These are phyloP conservation scores for Immersiporthe knoxdaviesiana DNA, from an alignment of 2,329 filamentous ascomycete genomes.

Conservation along the genomic window DNA sequence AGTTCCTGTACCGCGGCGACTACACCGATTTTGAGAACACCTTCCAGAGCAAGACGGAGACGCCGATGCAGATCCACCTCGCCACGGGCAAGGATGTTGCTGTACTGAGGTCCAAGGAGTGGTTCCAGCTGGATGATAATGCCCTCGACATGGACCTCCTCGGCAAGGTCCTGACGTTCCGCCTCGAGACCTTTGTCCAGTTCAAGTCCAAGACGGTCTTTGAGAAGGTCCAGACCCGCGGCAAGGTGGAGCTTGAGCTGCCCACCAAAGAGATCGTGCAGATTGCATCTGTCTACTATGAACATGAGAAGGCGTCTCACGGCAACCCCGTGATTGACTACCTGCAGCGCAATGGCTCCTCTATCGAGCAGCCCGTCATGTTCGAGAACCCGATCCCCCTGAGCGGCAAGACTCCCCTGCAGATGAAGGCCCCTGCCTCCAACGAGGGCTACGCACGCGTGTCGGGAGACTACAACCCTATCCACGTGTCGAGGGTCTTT, in stretches of 20 bases:
- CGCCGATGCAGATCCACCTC: conserved; percentile 89
- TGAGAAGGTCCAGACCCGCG: conserved; percentile 87
- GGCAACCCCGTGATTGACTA: conserved; percentile 98
- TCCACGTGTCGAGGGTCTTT: conserved; percentile 97
- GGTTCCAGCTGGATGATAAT: conserved; percentile 82
- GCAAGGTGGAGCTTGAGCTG: conserved; percentile 90
- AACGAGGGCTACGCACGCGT: conserved; percentile 98
- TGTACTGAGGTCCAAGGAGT: conserved; percentile 93
- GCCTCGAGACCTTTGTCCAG: conserved; percentile 84
- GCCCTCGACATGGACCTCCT: conserved; percentile 80
- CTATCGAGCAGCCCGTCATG: conserved; percentile 93
- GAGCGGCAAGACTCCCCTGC: conserved; percentile 86
- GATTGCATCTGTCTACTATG: conserved; percentile 93
- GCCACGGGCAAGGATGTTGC: conserved; percentile 89
- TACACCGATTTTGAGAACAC: conserved; percentile 98
- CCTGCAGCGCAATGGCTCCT: conserved; percentile 85
- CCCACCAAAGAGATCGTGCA: conserved; percentile 97
- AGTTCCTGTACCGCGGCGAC: conserved; percentile 92
- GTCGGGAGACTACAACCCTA: conserved; percentile 98
- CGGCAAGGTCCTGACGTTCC: conserved; percentile 93
- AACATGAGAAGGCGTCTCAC: conserved; percentile 81
- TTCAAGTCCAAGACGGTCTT: conserved; percentile 96
- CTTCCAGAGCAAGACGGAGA: conserved; percentile 96
- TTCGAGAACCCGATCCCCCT: conserved; percentile 98
- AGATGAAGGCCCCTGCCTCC: conserved; percentile 87